Percentiles rank a stretch among this genome's conserved stretches.
These are phyloP conservation scores for Peziza echinospora DNA, from an alignment of 495 filamentous ascomycete genomes.

Conservation along the genomic window DNA sequence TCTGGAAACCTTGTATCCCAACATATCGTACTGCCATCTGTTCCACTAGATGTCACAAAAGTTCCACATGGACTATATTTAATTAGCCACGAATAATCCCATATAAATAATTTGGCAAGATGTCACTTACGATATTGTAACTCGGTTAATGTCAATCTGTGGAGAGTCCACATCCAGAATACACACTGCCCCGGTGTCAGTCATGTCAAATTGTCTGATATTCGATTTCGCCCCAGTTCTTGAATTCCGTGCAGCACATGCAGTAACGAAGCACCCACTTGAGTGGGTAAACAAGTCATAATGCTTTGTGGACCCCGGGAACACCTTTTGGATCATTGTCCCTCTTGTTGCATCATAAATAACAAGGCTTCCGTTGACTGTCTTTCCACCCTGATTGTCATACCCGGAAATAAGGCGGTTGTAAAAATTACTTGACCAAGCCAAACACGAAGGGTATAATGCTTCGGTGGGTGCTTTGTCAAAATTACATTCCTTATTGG, in stretches of 20 bases:
- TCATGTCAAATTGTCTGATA: neutral
- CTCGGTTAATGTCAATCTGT: slow-evolving; percentile 72
- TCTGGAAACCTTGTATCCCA: slow-evolving; percentile 51
- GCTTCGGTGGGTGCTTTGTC: neutral
- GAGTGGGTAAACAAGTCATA: slow-evolving; percentile 24
- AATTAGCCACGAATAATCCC: too few relatives aligned
- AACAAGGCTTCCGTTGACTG: neutral
- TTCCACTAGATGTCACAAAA: slow-evolving; percentile 65
- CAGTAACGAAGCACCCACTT: slow-evolving; percentile 12
- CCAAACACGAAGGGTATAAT: slow-evolving; percentile 7
- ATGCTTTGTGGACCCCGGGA: slow-evolving; percentile 26
- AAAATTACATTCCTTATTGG: neutral
- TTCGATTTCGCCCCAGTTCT: slow-evolving; percentile 16
- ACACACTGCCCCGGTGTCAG: neutral
- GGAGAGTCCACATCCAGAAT: slow-evolving; percentile 40
- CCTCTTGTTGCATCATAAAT: neutral
- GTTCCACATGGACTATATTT: slow-evolving; percentile 19
- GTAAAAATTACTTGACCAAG: slow-evolving; percentile 2
- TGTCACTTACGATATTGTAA: slow-evolving; percentile 39
- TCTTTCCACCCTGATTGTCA: slow-evolving; percentile 4
- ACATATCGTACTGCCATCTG: slow-evolving; percentile 59
- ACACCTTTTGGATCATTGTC: slow-evolving; percentile 21
- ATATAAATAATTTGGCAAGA: too few relatives aligned
- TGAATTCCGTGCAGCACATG: slow-evolving; percentile 15
- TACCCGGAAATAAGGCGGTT: slow-evolving; percentile 11